Evolutionary conservation across 768 basidiomycete species (phyloP).

Genomic region (Suillus subalutaceus): DNA sequence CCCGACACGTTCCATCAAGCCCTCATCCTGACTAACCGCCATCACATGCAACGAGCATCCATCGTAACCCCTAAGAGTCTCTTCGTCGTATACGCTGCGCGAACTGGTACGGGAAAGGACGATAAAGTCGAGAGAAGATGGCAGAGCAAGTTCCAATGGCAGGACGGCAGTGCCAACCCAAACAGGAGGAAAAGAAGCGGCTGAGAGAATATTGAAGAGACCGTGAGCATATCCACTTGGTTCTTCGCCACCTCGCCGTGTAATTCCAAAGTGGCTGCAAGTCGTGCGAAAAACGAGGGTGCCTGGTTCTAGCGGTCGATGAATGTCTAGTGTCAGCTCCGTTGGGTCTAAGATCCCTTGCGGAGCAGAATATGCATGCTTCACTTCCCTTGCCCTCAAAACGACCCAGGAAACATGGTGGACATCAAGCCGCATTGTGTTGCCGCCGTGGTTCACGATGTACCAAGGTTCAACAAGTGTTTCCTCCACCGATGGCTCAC

Average conservation of each 20-base stretch:
- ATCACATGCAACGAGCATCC: constrained; percentile 27
- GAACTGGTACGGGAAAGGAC: constrained; percentile 20
- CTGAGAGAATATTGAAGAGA: background rate
- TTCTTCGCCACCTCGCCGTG: background rate
- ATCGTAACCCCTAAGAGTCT: background rate
- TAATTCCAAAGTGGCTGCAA: background rate
- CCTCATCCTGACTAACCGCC: constrained; percentile 16
- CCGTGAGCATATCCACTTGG: background rate
- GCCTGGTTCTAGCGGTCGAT: background rate
- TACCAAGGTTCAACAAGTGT: constrained; percentile 17
- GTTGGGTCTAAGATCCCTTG: background rate
- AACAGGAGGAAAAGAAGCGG: background rate
- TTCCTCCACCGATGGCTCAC: constrained; percentile 14
- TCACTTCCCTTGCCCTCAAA: background rate
- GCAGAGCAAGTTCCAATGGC: background rate
- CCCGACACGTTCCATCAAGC: background rate
- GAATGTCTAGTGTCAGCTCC: background rate
- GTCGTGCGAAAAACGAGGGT: background rate
- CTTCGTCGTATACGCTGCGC: constrained; percentile 15
- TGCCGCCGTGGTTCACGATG: background rate
- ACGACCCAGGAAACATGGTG: background rate
- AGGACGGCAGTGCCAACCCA: background rate
- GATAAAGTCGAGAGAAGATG: constrained; percentile 20
- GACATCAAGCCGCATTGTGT: constrained; percentile 19
- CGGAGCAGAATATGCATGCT: background rate